phyloP scores from a whole-genome alignment of 1,284 basidiomycete genomes.

The Phlebopus sp. region DNA sequence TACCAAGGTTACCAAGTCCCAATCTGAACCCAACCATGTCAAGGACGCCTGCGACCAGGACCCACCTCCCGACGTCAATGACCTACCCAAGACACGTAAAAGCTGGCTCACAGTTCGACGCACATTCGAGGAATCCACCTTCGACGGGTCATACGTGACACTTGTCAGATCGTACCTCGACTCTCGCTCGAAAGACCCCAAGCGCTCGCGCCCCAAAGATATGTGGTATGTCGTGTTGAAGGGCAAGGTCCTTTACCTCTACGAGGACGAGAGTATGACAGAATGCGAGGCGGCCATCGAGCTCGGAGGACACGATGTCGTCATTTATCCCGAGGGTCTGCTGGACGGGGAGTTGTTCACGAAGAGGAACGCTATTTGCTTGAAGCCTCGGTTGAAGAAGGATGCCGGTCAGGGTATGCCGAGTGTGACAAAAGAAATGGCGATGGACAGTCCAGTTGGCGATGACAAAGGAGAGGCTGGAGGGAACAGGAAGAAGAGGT shows the following conservation, averaged over 20 bases:
- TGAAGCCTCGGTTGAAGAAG: constrained; percentile 51
- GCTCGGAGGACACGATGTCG: constrained; percentile 70
- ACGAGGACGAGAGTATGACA: constrained; percentile 84
- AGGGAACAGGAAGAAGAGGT: constrained; percentile 37
- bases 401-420: constrained; percentile 38
- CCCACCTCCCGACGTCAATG: constrained; percentile 39
- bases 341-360: constrained; percentile 85
- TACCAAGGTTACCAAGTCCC: constrained; percentile 40
- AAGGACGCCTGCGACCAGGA: constrained; percentile 25
- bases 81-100: constrained; percentile 64
- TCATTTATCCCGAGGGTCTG: constrained; percentile 69
- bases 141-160: constrained; percentile 66
- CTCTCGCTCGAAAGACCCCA: constrained; percentile 74
- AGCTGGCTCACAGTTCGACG: constrained; percentile 85
- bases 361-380: constrained; percentile 82
- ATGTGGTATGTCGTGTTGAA: constrained; percentile 89
- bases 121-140: constrained; percentile 66
- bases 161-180: constrained; percentile 73
- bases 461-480: constrained; percentile 38
- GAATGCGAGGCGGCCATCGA: constrained; percentile 87
- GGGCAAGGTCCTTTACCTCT: constrained; percentile 84
- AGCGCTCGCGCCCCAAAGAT: constrained; percentile 77
- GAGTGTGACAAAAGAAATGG: constrained; percentile 56
- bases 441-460: constrained; percentile 37
- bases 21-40: constrained; percentile 30